Conservation (phyloP, 106 monocot species). For the Allium cepa region DNA sequence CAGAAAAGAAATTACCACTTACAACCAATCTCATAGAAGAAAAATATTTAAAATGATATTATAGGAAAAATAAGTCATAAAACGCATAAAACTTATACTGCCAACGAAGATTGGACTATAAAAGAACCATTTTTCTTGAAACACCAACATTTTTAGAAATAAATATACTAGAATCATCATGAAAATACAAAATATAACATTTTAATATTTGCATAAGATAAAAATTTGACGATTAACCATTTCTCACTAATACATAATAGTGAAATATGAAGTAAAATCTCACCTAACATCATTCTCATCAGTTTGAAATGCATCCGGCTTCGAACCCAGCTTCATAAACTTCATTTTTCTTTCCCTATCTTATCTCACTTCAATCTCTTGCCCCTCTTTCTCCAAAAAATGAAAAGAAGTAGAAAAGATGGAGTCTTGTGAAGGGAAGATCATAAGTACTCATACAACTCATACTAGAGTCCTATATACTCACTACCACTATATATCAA, state of each 20-base stretch:
- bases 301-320: slow-evolving; percentile 56
- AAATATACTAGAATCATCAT: background rate
- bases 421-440: background rate
- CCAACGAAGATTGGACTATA: background rate
- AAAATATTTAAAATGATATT: too few relatives aligned
- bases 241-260: background rate
- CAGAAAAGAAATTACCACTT: too few relatives aligned
- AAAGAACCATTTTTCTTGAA: too few relatives aligned
- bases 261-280: slow-evolving; percentile 1
- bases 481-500: too few relatives aligned
- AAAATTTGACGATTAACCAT: slow-evolving; percentile 3
- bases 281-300: slow-evolving; percentile 48
- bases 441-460: background rate
- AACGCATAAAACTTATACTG: background rate
- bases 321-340: slow-evolving; percentile 80
- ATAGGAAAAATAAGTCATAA: background rate
- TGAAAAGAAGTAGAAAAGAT: background rate
- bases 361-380: background rate
- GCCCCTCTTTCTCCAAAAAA: background rate
- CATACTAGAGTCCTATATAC: too few relatives aligned
- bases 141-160: too few relatives aligned
- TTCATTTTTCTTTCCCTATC: slow-evolving; percentile 33
- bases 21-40: too few relatives aligned
- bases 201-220: background rate
- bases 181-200: background rate